phyloP scores from a whole-genome alignment of 257 asterid species.

The Solanum phureja region DNA sequence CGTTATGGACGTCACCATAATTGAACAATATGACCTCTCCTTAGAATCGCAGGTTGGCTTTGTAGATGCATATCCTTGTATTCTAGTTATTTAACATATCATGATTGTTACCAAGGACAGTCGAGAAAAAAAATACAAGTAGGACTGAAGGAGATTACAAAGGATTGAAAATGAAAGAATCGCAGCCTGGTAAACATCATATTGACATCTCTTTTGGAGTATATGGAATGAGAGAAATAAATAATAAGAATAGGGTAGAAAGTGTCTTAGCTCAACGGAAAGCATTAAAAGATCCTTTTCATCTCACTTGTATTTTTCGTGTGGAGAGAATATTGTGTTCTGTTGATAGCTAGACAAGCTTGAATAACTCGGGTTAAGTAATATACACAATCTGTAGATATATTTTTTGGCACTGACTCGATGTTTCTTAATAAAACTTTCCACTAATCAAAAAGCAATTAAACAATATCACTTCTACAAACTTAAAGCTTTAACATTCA shows the following conservation, averaged over 20 bases:
- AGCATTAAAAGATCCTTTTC: neutral
- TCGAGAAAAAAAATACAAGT: neutral
- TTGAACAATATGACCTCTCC: neutral
- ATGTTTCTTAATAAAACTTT: neutral
- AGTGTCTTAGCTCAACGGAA: neutral
- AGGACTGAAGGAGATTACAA: neutral
- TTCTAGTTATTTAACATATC: neutral
- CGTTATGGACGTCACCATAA: neutral
- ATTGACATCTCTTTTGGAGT: neutral
- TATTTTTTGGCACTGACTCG: neutral
- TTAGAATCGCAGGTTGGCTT: neutral
- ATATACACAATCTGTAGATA: neutral
- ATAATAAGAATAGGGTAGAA: neutral
- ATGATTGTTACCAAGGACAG: neutral
- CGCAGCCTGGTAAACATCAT: neutral
- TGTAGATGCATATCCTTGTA: neutral
- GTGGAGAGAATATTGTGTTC: neutral
- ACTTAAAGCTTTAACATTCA: neutral
- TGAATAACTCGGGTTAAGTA: neutral
- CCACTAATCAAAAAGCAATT: neutral
- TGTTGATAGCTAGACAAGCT: neutral
- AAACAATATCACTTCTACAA: neutral
- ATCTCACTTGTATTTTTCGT: neutral
- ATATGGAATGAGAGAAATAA: neutral
- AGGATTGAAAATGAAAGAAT: neutral